A percentile compares a stretch with the other conserved stretches of the same genome.
Evolutionary conservation across 352 stramenopile genomes (phyloP).

Genomic region (Pythium volutum): DNA sequence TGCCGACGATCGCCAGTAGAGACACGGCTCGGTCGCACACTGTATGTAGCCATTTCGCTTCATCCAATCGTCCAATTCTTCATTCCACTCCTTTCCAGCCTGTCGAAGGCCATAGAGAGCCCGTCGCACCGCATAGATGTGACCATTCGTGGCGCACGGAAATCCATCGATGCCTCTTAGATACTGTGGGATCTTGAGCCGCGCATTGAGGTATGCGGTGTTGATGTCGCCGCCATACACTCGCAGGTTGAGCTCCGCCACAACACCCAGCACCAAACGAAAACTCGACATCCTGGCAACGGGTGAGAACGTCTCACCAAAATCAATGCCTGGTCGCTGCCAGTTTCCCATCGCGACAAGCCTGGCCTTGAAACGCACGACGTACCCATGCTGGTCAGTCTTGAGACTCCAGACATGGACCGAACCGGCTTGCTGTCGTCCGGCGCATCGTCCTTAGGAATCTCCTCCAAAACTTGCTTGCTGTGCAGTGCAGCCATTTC

Average conservation of each 20-base stretch:
- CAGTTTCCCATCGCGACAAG: slow-evolving; percentile 5
- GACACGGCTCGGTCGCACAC: too few species aligned
- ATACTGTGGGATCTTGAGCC: slow-evolving; percentile 5
- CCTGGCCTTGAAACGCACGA: slow-evolving; percentile 11
- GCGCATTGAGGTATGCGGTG: slow-evolving; percentile 17
- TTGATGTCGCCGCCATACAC: slow-evolving; percentile 18
- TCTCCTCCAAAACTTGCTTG: slow-evolving; percentile 1
- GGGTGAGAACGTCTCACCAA: slow-evolving; percentile 1
- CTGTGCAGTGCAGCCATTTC: neutral
- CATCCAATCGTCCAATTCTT: too few species aligned
- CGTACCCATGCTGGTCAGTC: slow-evolving; percentile 1
- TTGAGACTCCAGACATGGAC: slow-evolving; percentile 7
- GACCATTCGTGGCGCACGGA: slow-evolving; percentile 1
- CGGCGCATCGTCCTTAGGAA: neutral
- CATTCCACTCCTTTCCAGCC: too few species aligned
- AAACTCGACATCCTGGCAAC: slow-evolving; percentile 8
- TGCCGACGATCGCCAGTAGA: too few species aligned
- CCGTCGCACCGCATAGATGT: too few species aligned
- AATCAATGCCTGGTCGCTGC: slow-evolving; percentile 8
- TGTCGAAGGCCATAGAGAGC: too few species aligned
- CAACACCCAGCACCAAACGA: neutral
- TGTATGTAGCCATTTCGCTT: too few species aligned
- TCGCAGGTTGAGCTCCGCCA: neutral
- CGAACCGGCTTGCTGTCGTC: neutral
- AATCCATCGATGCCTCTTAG: neutral